A percentile compares a stretch with the other conserved stretches of the same genome.
Evolutionary conservation across 768 basidiomycete species (phyloP).

Genomic region (Boletus pseudo-olivaceus): DNA sequence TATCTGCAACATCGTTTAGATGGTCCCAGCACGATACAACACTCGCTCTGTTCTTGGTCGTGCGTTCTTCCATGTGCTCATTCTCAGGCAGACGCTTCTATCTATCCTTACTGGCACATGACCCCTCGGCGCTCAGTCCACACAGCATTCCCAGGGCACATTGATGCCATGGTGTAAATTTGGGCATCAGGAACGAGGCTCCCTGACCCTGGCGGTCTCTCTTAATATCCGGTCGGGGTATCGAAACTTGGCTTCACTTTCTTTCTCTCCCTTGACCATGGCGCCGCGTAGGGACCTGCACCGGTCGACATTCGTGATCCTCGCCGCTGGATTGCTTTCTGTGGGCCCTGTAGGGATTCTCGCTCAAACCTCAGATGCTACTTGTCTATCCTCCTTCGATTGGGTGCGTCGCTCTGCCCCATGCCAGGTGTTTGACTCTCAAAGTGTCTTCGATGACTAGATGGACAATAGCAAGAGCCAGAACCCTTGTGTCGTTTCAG

Average conservation of each 20-base stretch:
- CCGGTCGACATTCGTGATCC: slow-evolving; percentile 18
- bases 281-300: not conserved
- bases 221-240: not conserved
- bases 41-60: not conserved
- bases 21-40: too few relatives aligned
- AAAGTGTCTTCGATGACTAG: slow-evolving; percentile 8
- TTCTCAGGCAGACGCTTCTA: not conserved
- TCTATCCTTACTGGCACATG: not conserved
- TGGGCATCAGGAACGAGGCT: slow-evolving; percentile 12
- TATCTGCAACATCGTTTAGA: not conserved
- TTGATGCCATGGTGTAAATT: slow-evolving; percentile 3
- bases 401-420: slow-evolving; percentile 24
- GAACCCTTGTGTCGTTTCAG: slow-evolving; percentile 45
- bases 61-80: not conserved
- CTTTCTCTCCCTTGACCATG: slow-evolving; percentile 8
- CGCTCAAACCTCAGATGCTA: slow-evolving; percentile 25
- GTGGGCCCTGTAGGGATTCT: slow-evolving; percentile 9
- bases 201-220: not conserved
- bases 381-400: slow-evolving; percentile 18
- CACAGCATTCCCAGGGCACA: not conserved
- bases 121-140: not conserved
- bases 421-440: not conserved
- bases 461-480: slow-evolving; percentile 44
- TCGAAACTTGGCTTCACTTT: not conserved
- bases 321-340: slow-evolving; percentile 16